Percentiles rank a stretch among this genome's conserved stretches.
These are phyloP conservation scores for Xylariaceae sp. DNA, from an alignment of 2,329 filamentous ascomycete species.

Conservation along the genomic window DNA sequence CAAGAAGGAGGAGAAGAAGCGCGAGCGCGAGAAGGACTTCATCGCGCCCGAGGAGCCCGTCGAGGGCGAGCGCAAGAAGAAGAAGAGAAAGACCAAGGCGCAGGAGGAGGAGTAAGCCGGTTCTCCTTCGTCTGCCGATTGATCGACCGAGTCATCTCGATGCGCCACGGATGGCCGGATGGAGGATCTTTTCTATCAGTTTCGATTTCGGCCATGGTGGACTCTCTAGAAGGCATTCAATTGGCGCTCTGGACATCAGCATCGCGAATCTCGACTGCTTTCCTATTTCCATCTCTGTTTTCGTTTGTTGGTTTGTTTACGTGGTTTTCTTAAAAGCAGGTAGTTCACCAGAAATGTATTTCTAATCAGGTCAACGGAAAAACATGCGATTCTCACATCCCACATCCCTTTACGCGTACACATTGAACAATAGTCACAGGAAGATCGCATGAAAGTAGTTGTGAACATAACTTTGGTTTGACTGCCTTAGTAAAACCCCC, in stretches of 20 bases:
- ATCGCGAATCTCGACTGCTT: background rate
- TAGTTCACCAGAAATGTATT: background rate
- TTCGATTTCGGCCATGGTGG: background rate
- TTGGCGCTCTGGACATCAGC: background rate
- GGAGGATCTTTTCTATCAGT: background rate
- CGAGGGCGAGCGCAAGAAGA: conserved; percentile 52
- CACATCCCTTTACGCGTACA: no score
- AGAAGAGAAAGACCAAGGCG: conserved; percentile 56
- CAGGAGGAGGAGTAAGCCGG: conserved; percentile 25
- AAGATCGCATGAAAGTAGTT: no score
- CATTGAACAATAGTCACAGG: no score
- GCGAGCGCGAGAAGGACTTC: conserved; percentile 79
- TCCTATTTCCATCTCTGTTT: background rate
- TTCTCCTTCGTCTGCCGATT: background rate
- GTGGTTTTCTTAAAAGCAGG: background rate
- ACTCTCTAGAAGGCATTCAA: background rate
- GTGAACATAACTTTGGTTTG: background rate
- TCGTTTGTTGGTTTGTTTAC: background rate
- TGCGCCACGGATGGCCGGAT: background rate
- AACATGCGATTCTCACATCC: no score
- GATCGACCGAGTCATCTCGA: background rate
- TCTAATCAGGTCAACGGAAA: background rate
- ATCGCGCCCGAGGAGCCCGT: conserved; percentile 70
- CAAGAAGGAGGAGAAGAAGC: conserved; percentile 84
- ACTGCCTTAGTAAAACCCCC: background rate